phyloP scores from a whole-genome alignment of 2,329 filamentous ascomycete genomes.

The Ophiocordyceps australis region DNA sequence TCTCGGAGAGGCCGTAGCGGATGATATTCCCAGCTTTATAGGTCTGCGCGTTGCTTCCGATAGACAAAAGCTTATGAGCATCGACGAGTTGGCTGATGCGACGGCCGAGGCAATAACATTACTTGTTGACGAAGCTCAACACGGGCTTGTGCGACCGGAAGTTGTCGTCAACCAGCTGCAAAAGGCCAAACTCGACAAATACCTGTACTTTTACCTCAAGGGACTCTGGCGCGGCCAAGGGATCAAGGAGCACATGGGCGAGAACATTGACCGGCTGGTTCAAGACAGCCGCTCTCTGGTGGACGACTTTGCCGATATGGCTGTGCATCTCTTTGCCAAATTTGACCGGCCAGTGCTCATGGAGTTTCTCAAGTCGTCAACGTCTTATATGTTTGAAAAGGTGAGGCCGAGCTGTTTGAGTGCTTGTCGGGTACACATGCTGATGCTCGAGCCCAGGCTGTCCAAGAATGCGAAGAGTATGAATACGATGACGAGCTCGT shows the following conservation, averaged over 20 bases:
- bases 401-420: too few species aligned
- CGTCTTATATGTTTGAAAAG: conserved; percentile 75
- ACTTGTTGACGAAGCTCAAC: conserved; percentile 78
- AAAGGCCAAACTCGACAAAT: conserved; percentile 46
- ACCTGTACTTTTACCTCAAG: conserved; percentile 83
- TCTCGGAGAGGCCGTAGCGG: conserved; percentile 72
- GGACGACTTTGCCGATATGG: conserved; percentile 73
- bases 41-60: conserved; percentile 65
- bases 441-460: conserved; percentile 41
- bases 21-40: conserved; percentile 82
- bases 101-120: conserved; percentile 72
- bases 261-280: conserved; percentile 36
- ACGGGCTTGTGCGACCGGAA: conserved; percentile 64
- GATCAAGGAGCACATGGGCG: conserved; percentile 31
- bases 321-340: conserved; percentile 68
- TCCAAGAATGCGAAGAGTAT: conserved; percentile 58
- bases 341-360: conserved; percentile 70
- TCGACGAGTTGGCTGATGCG: conserved; percentile 56
- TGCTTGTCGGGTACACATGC: too few species aligned
- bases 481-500: conserved; percentile 88
- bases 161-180: conserved; percentile 66
- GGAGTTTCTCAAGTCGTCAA: conserved; percentile 71
- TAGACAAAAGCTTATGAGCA: conserved; percentile 44
- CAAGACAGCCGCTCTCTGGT: conserved; percentile 51
- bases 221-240: conserved; percentile 68